Percentiles rank a stretch among this genome's conserved stretches.
These are phyloP conservation scores for Canna indica DNA, from an alignment of 176 grass and related monocot genomes.

Conservation along the genomic window DNA sequence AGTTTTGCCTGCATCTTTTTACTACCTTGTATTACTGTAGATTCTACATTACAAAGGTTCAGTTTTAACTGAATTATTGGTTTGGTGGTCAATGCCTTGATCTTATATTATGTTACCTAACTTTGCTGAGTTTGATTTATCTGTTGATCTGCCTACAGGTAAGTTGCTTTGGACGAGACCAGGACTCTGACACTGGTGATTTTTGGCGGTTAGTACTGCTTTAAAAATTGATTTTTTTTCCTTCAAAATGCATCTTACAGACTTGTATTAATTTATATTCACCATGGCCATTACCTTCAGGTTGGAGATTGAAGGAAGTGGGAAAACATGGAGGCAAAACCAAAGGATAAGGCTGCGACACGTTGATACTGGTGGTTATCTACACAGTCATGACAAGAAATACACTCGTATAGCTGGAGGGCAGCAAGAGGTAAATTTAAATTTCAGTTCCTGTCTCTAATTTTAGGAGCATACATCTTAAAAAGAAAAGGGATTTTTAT, in stretches of 20 bases:
- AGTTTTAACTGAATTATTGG: neutral
- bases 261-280: neutral
- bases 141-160: conserved; percentile 36
- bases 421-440: conserved; percentile 67
- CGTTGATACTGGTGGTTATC: conserved; percentile 72
- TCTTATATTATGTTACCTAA: neutral
- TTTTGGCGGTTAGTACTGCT: conserved; percentile 57
- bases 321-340: conserved; percentile 67
- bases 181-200: conserved; percentile 81
- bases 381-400: conserved; percentile 89
- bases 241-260: neutral
- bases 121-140: conserved; percentile 13
- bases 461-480: too few species aligned
- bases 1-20: too few species aligned
- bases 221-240: neutral
- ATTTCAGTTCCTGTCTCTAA: too few species aligned
- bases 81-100: conserved; percentile 7
- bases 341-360: conserved; percentile 63
- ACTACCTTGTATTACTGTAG: too few species aligned
- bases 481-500: too few species aligned
- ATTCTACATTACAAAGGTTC: neutral
- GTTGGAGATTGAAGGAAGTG: conserved; percentile 58
- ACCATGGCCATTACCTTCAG: conserved; percentile 22
- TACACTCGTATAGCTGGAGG: conserved; percentile 82
- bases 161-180: conserved; percentile 80